These are phyloP conservation scores for Pyrenula aspistea DNA, from an alignment of 495 filamentous ascomycete species.

Conservation along the genomic window DNA sequence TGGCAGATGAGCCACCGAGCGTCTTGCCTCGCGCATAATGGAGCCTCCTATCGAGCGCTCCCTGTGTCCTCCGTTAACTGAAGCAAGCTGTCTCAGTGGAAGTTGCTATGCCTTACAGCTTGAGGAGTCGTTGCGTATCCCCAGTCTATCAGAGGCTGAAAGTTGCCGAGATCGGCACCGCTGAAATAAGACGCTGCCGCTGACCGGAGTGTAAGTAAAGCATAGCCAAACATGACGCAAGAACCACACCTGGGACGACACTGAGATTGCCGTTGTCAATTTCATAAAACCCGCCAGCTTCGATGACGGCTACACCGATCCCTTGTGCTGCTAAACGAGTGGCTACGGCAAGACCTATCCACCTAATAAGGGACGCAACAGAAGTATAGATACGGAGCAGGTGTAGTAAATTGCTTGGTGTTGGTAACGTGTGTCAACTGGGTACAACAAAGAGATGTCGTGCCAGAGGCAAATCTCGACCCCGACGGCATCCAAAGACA, in stretches of 20 bases:
- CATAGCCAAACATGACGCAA: not conserved
- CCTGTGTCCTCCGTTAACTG: conserved; percentile 2
- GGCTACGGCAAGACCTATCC: conserved; percentile 5
- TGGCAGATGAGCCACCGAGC: conserved; percentile 25
- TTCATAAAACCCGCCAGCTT: conserved; percentile 3
- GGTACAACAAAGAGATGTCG: too few relatives aligned
- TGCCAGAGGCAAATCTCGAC: too few relatives aligned
- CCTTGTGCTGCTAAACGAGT: conserved; percentile 1
- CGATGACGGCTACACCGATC: conserved; percentile 4
- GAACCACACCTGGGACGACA: conserved; percentile 2
- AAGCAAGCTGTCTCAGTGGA: too few relatives aligned
- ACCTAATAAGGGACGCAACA: too few relatives aligned
- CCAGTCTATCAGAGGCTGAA: not conserved
- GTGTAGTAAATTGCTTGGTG: too few relatives aligned
- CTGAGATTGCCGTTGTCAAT: conserved; percentile 1
- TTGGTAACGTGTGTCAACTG: too few relatives aligned
- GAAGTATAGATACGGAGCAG: too few relatives aligned
- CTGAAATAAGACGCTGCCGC: not conserved
- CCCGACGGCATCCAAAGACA: too few relatives aligned
- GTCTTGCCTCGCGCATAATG: conserved; percentile 29
- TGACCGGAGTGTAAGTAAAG: not conserved
- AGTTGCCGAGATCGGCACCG: conserved; percentile 1
- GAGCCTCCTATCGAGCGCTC: conserved; percentile 21
- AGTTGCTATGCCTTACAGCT: not conserved
- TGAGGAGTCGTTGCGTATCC: not conserved